Conservation (phyloP, 345 rosid species). For the Trapa incisa region DNA sequence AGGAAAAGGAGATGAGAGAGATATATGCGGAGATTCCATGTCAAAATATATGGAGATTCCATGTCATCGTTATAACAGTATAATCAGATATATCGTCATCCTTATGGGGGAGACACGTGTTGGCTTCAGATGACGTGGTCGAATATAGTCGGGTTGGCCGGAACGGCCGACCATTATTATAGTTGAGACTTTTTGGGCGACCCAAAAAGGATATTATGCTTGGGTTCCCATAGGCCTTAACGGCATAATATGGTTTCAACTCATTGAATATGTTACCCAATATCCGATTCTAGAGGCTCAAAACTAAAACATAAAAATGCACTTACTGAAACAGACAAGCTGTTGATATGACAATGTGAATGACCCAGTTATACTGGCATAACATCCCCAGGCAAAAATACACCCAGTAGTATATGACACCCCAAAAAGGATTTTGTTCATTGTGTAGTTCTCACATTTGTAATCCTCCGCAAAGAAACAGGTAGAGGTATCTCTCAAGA, state of each 20-base stretch:
- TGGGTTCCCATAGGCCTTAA: no score
- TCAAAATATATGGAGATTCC: no score
- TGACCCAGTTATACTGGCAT: neutral
- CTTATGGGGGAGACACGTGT: neutral
- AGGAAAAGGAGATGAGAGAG: neutral
- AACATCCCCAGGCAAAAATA: neutral
- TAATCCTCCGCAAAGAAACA: neutral
- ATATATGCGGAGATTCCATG: neutral
- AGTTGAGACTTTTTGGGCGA: neutral
- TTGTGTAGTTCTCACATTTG: neutral
- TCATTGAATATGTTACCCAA: no score
- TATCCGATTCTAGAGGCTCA: no score
- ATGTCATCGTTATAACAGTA: no score
- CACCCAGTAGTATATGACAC: neutral
- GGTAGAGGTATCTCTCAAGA: neutral
- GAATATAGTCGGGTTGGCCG: neutral
- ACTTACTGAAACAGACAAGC: neutral
- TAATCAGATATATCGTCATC: no score
- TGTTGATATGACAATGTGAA: neutral
- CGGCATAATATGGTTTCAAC: no score
- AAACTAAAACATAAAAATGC: neutral
- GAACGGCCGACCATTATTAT: neutral
- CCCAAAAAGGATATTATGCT: neutral
- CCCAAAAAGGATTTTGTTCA: neutral
- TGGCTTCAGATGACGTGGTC: neutral